A percentile compares a stretch with the other conserved stretches of the same genome.
Conservation (phyloP, 2,329 filamentous ascomycete genomes). For the Penicillium oxalicum region DNA sequence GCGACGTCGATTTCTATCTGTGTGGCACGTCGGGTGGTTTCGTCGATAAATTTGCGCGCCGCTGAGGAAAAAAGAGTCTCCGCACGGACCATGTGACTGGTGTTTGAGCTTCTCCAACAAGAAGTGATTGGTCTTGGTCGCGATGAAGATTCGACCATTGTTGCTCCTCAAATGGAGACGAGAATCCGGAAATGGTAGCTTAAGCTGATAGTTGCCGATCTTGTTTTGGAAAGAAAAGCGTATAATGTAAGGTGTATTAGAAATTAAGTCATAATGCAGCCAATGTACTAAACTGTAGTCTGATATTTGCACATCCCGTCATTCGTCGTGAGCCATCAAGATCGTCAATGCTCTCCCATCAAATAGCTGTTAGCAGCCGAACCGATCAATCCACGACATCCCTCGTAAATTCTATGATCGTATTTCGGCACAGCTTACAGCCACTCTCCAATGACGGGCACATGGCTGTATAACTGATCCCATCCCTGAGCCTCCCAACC, state of each 20-base stretch:
- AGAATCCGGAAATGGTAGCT: too few relatives aligned
- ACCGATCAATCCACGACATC: too few relatives aligned
- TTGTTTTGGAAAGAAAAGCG: too few relatives aligned
- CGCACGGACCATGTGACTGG: constrained; percentile 16
- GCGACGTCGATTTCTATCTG: not conserved
- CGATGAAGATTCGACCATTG: too few relatives aligned
- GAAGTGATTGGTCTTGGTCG: too few relatives aligned
- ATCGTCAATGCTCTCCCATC: not conserved
- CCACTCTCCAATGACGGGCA: constrained; percentile 54
- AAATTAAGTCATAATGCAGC: constrained; percentile 2
- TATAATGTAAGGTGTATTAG: not conserved
- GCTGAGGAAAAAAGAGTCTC: constrained; percentile 13
- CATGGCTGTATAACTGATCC: constrained; percentile 62
- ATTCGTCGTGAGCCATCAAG: not conserved
- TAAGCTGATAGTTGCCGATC: too few relatives aligned
- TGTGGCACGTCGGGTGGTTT: not conserved
- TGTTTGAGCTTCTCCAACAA: too few relatives aligned
- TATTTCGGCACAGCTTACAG: constrained; percentile 26
- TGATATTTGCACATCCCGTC: constrained; percentile 1
- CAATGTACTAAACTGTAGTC: not conserved
- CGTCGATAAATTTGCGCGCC: constrained; percentile 5
- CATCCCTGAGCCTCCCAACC: constrained; percentile 80
- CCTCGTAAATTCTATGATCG: too few relatives aligned
- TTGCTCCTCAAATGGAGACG: too few relatives aligned
- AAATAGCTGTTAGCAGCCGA: too few relatives aligned